Conservation (phyloP, 768 basidiomycete species). For the Pleurotus eryngii region DNA sequence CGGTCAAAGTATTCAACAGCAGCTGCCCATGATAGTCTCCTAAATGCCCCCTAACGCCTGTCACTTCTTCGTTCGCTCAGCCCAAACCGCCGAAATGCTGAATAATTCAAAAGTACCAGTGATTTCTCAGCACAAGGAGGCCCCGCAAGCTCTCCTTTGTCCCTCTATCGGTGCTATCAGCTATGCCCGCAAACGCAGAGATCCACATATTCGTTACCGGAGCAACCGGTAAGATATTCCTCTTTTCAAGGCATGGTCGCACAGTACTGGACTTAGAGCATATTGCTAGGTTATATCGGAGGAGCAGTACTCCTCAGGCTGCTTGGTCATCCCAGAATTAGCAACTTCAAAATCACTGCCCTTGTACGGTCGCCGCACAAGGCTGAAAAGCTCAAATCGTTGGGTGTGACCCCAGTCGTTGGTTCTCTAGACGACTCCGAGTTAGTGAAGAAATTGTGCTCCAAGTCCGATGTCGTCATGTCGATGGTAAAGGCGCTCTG, state of each 20-base stretch:
- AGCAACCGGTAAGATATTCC: neutral
- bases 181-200: neutral
- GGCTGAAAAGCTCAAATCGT: conserved; percentile 21
- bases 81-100: no score
- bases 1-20: no score
- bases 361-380: conserved; percentile 25
- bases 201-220: neutral
- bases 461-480: conserved; percentile 26
- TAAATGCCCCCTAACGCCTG: no score
- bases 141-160: no score
- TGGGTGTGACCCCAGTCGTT: conserved; percentile 21
- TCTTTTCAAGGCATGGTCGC: neutral
- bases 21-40: no score
- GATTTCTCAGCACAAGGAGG: no score
- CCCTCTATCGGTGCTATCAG: no score
- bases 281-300: conserved; percentile 27
- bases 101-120: no score
- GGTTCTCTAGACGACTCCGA: conserved; percentile 28
- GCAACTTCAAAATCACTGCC: conserved; percentile 20
- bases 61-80: no score
- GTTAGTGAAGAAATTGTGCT: conserved; percentile 23
- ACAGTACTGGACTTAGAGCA: neutral
- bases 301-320: conserved; percentile 29
- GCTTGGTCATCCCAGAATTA: conserved; percentile 20
- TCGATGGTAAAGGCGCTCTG: neutral